Percentiles rank a stretch among this genome's conserved stretches.
These are phyloP conservation scores for Botryotinia calthae DNA, from an alignment of 2,329 filamentous ascomycete species.

Conservation along the genomic window DNA sequence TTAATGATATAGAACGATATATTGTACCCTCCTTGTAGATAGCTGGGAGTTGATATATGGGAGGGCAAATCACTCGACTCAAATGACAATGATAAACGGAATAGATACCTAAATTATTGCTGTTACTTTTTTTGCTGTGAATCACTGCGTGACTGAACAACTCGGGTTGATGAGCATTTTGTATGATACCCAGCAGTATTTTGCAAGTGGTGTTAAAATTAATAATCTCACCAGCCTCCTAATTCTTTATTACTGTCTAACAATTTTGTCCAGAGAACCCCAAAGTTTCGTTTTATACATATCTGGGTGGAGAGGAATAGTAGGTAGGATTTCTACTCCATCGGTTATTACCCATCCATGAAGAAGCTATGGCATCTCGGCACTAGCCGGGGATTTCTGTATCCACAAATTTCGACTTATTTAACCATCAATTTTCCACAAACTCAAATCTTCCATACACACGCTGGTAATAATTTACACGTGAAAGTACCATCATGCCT, in stretches of 20 bases:
- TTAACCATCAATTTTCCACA: conserved; percentile 6
- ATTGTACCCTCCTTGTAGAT: conserved; percentile 27
- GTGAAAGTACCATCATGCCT: conserved; percentile 31
- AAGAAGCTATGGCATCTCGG: conserved; percentile 15
- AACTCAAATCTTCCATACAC: not conserved
- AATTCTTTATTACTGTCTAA: no score
- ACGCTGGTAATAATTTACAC: not conserved
- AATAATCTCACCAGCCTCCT: no score
- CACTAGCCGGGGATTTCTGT: conserved; percentile 5
- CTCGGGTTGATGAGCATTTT: not conserved
- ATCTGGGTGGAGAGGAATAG: not conserved
- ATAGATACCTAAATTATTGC: not conserved
- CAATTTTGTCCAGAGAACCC: not conserved
- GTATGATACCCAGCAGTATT: not conserved
- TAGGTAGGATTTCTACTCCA: not conserved
- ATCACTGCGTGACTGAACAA: not conserved
- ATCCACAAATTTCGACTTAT: conserved; percentile 7
- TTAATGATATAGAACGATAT: conserved; percentile 23
- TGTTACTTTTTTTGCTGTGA: not conserved
- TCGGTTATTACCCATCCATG: conserved; percentile 1
- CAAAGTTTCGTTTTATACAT: not conserved
- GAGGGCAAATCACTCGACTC: conserved; percentile 27
- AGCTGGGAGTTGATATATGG: conserved; percentile 12
- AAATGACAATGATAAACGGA: conserved; percentile 9
- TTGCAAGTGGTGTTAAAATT: not conserved